Conservation (phyloP, 805 yeast species). For the Danielozyma ontarioensis region DNA sequence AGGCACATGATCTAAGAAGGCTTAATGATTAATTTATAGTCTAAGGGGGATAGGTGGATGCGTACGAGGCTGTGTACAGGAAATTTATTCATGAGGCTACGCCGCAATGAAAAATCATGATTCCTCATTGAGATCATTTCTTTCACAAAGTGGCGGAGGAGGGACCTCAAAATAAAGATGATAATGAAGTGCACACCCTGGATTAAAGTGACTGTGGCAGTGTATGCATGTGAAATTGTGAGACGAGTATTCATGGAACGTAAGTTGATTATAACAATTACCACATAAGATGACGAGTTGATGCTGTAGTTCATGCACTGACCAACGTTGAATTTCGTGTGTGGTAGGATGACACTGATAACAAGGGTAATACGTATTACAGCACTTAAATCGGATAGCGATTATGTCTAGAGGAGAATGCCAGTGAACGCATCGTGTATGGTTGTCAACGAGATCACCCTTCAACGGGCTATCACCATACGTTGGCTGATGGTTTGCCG, state of each 20-base stretch:
- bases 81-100: background rate
- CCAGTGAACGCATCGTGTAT: slow-evolving; percentile 37
- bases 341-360: slow-evolving; percentile 28
- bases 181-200: slow-evolving; percentile 33
- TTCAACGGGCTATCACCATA: too few relatives aligned
- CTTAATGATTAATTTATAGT: background rate
- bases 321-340: slow-evolving; percentile 12
- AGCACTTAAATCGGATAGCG: slow-evolving; percentile 37
- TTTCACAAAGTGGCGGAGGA: too few relatives aligned
- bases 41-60: background rate
- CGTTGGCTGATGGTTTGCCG: too few relatives aligned
- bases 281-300: slow-evolving; percentile 31
- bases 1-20: background rate
- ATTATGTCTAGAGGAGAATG: slow-evolving; percentile 29
- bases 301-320: slow-evolving; percentile 3
- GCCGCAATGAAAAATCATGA: background rate
- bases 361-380: slow-evolving; percentile 33
- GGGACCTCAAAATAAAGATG: slow-evolving; percentile 32
- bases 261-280: slow-evolving; percentile 22
- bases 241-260: slow-evolving; percentile 21
- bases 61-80: slow-evolving; percentile 1
- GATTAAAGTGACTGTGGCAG: slow-evolving; percentile 30
- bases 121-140: background rate
- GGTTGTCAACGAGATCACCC: slow-evolving; percentile 19
- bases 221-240: slow-evolving; percentile 13